phyloP scores from a whole-genome alignment of 2,329 filamentous ascomycete genomes.

The Sporothrix variecibatus region DNA sequence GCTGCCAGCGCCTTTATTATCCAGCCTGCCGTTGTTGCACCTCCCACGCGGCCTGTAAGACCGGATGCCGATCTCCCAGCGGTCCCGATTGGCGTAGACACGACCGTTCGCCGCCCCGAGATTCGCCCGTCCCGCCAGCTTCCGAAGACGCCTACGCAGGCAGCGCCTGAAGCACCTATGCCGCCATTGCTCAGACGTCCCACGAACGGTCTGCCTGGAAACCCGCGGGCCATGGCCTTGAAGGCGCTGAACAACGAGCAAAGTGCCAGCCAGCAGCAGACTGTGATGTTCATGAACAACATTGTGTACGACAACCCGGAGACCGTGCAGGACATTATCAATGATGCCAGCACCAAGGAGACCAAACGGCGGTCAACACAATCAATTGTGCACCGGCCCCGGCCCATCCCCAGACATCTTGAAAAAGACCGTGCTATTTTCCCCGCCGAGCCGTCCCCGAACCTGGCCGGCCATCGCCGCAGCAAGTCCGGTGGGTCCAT shows the following conservation, averaged over 20 bases:
- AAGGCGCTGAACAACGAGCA: conserved; percentile 37
- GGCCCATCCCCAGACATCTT: conserved; percentile 56
- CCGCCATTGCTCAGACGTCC: conserved; percentile 48
- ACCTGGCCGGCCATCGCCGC: conserved; percentile 45
- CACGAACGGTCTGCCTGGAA: conserved; percentile 51
- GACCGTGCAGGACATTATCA: conserved; percentile 52
- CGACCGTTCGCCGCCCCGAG: conserved; percentile 15
- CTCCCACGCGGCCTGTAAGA: neutral
- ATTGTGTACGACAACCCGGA: conserved; percentile 57
- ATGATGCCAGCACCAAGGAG: conserved; percentile 41
- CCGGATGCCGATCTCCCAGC: neutral
- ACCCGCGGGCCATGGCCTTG: conserved; percentile 46
- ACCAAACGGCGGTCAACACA: conserved; percentile 30
- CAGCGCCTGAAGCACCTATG: conserved; percentile 40
- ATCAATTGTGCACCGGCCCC: conserved; percentile 56
- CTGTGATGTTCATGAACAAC: conserved; percentile 58
- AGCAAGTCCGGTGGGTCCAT: conserved; percentile 54
- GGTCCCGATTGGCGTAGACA: neutral
- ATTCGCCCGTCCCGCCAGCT: conserved; percentile 40
- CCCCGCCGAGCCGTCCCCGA: conserved; percentile 47
- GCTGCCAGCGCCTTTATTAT: neutral
- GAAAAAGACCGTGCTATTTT: conserved; percentile 51
- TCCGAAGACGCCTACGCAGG: conserved; percentile 37
- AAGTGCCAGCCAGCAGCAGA: conserved; percentile 43
- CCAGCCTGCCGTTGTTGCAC: neutral